Conservation (phyloP, 2,329 filamentous ascomycete species). For the Beauveria bassiana region DNA sequence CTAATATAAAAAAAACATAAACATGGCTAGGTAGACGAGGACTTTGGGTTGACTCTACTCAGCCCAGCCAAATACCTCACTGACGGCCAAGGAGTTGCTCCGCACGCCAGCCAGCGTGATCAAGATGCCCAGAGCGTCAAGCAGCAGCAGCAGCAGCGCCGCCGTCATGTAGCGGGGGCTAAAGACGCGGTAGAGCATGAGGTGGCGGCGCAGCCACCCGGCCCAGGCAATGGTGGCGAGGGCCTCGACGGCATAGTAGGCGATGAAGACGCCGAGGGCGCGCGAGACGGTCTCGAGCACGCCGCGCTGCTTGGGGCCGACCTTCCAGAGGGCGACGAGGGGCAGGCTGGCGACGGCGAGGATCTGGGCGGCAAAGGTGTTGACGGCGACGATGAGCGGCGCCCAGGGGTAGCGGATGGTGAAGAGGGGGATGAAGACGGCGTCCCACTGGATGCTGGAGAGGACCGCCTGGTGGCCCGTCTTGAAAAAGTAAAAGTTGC, state of each 20-base stretch:
- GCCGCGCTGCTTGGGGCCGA: slow-evolving; percentile 62
- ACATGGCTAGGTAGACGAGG: neutral
- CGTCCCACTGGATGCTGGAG: slow-evolving; percentile 89
- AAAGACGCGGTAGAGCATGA: slow-evolving; percentile 96
- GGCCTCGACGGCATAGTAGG: slow-evolving; percentile 76
- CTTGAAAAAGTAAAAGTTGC: slow-evolving; percentile 94
- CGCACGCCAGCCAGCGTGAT: slow-evolving; percentile 68
- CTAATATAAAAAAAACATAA: slow-evolving; percentile 12
- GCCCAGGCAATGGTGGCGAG: slow-evolving; percentile 87
- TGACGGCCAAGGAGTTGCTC: slow-evolving; percentile 69
- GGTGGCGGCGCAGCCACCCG: slow-evolving; percentile 75
- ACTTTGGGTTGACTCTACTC: slow-evolving; percentile 34
- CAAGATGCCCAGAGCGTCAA: slow-evolving; percentile 66
- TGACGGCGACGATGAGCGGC: slow-evolving; percentile 71
- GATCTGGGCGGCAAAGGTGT: slow-evolving; percentile 85
- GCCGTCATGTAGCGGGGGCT: slow-evolving; percentile 85
- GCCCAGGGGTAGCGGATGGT: slow-evolving; percentile 84
- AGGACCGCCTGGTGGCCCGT: slow-evolving; percentile 91
- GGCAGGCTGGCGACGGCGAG: slow-evolving; percentile 74
- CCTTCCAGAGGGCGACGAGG: slow-evolving; percentile 81
- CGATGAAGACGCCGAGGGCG: slow-evolving; percentile 64
- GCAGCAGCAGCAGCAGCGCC: slow-evolving; percentile 59
- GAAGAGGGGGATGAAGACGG: slow-evolving; percentile 81
- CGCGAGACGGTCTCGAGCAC: slow-evolving; percentile 64
- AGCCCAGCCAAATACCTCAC: slow-evolving; percentile 81